A percentile compares a stretch with the other conserved stretches of the same genome.
Conservation (phyloP, 2,329 filamentous ascomycete genomes). For the Fusarium sp. region DNA sequence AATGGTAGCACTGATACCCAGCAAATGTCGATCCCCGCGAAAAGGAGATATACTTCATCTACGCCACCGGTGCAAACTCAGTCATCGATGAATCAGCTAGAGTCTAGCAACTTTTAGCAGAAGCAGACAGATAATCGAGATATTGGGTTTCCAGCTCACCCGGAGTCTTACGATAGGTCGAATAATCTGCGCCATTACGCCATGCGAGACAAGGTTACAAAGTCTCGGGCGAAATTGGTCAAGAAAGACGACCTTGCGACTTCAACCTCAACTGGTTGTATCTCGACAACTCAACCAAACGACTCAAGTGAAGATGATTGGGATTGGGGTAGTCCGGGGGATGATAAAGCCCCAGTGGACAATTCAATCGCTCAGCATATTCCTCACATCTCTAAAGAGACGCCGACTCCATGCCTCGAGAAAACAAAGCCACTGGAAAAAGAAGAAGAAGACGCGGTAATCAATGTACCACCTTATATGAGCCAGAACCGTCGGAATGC, state of each 20-base stretch:
- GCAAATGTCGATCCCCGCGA: not conserved
- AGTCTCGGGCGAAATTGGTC: not conserved
- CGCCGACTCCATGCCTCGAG: not conserved
- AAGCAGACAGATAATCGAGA: conserved; percentile 9
- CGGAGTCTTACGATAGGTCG: conserved; percentile 1
- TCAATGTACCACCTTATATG: not conserved
- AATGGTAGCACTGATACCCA: not conserved
- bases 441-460: not conserved
- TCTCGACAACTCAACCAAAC: conserved; percentile 47
- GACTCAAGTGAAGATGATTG: conserved; percentile 44
- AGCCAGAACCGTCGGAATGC: conserved; percentile 44
- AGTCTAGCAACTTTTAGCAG: conserved; percentile 13
- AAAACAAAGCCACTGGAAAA: not conserved
- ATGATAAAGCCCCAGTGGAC: not conserved
- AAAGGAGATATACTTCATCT: conserved; percentile 7
- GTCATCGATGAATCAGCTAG: not conserved
- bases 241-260: not conserved
- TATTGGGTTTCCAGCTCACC: not conserved
- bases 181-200: not conserved
- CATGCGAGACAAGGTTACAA: not conserved
- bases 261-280: conserved; percentile 39
- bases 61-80: conserved; percentile 10
- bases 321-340: conserved; percentile 16
- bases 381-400: not conserved
- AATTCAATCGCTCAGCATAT: not conserved